Percentiles rank a stretch among this genome's conserved stretches.
Conservation (phyloP, 2,329 filamentous ascomycete species). For the Botrytis porri region DNA sequence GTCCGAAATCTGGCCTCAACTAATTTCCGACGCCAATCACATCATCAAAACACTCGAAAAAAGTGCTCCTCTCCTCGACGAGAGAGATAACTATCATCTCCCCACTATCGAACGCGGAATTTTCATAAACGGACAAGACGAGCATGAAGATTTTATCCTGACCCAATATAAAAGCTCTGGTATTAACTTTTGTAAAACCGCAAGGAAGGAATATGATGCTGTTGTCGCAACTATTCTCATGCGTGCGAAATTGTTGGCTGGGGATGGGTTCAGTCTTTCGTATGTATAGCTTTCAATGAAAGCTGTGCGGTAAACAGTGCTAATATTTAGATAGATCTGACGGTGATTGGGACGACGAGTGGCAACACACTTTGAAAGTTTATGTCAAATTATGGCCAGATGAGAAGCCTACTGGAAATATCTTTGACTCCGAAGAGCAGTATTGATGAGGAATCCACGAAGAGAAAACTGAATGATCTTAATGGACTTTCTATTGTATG, state of each 20-base stretch:
- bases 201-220: background rate
- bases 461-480: background rate
- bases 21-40: background rate
- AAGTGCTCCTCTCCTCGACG: background rate
- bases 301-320: background rate
- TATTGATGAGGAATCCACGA: background rate
- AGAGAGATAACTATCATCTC: background rate
- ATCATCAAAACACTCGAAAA: background rate
- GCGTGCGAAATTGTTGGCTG: background rate
- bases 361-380: background rate
- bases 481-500: background rate
- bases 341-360: background rate
- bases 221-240: background rate
- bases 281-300: background rate
- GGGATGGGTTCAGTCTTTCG: background rate
- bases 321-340: background rate
- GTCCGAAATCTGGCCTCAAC: background rate
- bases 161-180: background rate
- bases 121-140: background rate
- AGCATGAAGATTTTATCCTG: background rate
- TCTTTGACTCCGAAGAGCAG: background rate
- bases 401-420: background rate
- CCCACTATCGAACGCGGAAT: background rate
- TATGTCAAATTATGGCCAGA: background rate
- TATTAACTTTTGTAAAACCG: background rate